Evolutionary conservation across 148 eudicot genomes (phyloP).

Genomic region (Agrostemma githago): DNA sequence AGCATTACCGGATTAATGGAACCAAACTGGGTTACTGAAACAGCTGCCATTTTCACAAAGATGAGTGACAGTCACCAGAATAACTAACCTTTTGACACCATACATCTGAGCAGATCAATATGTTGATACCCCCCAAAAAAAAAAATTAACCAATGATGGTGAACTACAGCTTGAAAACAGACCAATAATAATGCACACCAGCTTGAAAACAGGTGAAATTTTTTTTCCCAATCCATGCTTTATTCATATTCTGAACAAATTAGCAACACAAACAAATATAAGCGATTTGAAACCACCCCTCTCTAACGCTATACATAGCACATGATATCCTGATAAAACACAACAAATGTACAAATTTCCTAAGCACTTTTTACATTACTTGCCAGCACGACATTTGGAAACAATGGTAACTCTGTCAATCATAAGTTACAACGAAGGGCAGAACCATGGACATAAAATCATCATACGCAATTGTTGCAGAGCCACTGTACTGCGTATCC

Average conservation of each 20-base stretch:
- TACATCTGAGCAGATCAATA: not conserved
- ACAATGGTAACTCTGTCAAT: constrained; percentile 13
- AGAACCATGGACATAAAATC: constrained; percentile 70
- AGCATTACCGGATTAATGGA: too few relatives aligned
- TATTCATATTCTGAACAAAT: not conserved
- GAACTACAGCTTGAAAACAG: too few relatives aligned
- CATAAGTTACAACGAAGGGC: constrained; percentile 50
- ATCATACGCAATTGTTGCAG: constrained; percentile 59
- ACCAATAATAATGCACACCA: too few relatives aligned
- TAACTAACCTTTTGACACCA: not conserved
- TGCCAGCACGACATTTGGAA: not conserved
- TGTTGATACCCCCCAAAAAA: too few relatives aligned
- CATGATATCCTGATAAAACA: not conserved
- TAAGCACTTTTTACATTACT: not conserved
- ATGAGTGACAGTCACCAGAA: not conserved
- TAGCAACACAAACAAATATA: not conserved
- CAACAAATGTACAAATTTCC: not conserved
- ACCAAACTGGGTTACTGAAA: not conserved
- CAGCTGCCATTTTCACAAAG: not conserved
- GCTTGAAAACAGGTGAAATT: not conserved
- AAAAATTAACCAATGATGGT: too few relatives aligned
- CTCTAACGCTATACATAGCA: not conserved
- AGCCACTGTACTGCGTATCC: constrained; percentile 57
- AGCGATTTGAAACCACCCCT: not conserved
- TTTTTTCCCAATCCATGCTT: not conserved